Base-by-base conservation (phyloP, 768 basidiomycete genomes). In the Calocybe gangraenosa region DNA sequence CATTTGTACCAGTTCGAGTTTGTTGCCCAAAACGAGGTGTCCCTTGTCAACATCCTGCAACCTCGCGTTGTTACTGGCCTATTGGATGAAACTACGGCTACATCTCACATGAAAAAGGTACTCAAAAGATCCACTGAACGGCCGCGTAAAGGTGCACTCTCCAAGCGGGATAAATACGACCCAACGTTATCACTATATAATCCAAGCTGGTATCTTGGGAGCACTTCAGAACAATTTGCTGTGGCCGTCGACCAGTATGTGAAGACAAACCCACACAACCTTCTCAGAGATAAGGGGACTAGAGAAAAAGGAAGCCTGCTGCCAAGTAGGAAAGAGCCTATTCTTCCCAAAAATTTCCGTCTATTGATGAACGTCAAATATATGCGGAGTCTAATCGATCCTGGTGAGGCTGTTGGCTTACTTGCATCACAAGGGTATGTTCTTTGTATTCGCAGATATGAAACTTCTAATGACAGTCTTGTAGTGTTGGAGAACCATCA, bases 391-490 rank as follows among this genome's bases (percentile, higher is more conserved):
- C 67, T 99, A 42, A 91, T 93, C 2, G 96, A 99, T 48, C 93
- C 96, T 3, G 96, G 96, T 51, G 96, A 99, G 68, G 93, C 96
- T n/a, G 95, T 99, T 23, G 96, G 96, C 32, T 65, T 98, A 37
- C 72, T 99, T 37, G 96, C 96, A 9, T 95, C 95, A 14, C 96
- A 99, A 73, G 92, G 94, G 95, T 94, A 64, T 52, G 79, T 70
- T 20, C 23, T 7, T 10, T 32, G 14, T 17, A 7, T 7, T 23
- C 18, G 13, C 10, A n/a, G 13, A 8, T 8, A 35, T 32, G 14
- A 20, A 18, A 5, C n/a, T 20, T 3, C 2, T 43, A 13, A 44
- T 51, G 25, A n/a, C 37, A 22, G 35, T 36, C 8, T 43, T 42
- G n/a, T 40, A 98, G 96, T 68, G 81, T 99, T 34, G 96, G 96